These are phyloP conservation scores for Rhamnella rubrinervis DNA, from an alignment of 331 rosid genomes.

Conservation along the genomic window DNA sequence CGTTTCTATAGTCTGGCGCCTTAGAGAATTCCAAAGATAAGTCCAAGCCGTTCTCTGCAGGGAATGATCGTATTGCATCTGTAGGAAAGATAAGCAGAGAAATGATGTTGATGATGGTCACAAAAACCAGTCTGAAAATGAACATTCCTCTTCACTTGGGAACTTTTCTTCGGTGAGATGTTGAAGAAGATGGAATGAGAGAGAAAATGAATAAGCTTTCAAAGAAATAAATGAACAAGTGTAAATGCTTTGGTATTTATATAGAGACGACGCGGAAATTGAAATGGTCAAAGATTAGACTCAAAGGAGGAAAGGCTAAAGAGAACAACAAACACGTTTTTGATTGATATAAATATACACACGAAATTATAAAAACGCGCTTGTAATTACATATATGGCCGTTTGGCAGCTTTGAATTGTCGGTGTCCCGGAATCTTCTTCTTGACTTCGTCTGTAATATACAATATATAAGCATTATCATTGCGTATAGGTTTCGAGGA, in stretches of 20 bases:
- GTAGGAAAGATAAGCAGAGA: constrained; percentile 25
- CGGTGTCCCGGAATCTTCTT: constrained; percentile 35
- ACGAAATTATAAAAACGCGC: constrained; percentile 36
- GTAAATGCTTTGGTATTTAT: background rate
- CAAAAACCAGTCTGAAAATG: constrained; percentile 26
- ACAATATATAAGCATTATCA: background rate
- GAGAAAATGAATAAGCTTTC: background rate
- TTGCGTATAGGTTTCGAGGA: constrained; percentile 20
- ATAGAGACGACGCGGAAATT: background rate
- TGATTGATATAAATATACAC: background rate
- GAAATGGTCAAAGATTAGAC: constrained; percentile 14
- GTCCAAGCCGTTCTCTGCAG: constrained; percentile 24
- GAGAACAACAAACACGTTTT: constrained; percentile 21
- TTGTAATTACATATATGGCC: background rate
- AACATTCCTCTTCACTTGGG: constrained; percentile 15
- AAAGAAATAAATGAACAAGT: background rate
- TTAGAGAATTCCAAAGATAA: constrained; percentile 38
- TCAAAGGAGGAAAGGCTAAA: constrained; percentile 8
- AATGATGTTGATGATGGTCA: constrained; percentile 9
- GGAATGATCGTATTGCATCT: constrained; percentile 45
- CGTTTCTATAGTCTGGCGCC: constrained; percentile 68
- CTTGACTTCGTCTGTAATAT: constrained; percentile 12
- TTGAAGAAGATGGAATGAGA: background rate
- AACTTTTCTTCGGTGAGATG: background rate
- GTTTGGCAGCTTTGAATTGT: background rate